Base-by-base conservation (phyloP, 768 basidiomycete genomes). In the Russula griseocarnosa region DNA sequence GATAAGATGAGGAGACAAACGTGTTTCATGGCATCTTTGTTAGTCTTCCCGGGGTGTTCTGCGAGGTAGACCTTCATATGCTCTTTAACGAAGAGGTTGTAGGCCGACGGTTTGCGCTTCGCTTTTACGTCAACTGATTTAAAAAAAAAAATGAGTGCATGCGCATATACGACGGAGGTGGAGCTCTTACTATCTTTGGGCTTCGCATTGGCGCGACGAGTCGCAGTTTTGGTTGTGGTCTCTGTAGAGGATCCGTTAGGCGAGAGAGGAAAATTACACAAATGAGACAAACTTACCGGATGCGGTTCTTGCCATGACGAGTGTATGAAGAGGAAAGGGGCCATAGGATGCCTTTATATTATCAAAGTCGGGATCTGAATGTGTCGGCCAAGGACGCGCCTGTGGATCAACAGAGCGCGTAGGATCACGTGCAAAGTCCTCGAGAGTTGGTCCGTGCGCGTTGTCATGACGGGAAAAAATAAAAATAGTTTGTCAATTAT, bases 41-140 rank as follows among this genome's bases (percentile, higher is more conserved):
- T 69, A n/a, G 67, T 76, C 69, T 51, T 75, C 69, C 61, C 81
- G 42, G 83, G 81, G 68, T 86, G 78, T 20, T 77, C 79, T 53
- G 79, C 81, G 62, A 79, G 82, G 81, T 83, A 86, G 18, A 76
- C 75, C 66, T 82, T 82, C 78, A 86, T 82, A 66, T 85, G 71
- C 13, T 77, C 77, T 63, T 80, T 78, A 67, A 85, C 80, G 70
- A 81, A 86, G 50, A 79, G 72, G 69, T 86, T 83, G 71, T 86
- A 86, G 16, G 83, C 81, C 1, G 77, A 79, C 1, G 84, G 84
- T n/a, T 79, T 75, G 54, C 85, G 83, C 67, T 85, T 85, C 13
- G 78, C 74, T 67, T 83, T 84, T 52, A 71, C 44, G 46, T 55
- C 42, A 9, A 16, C 58, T 56, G 38, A 20, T 18, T n/a, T n/a